A percentile compares a stretch with the other conserved stretches of the same genome.
These are phyloP conservation scores for Ilex asprella DNA, from an alignment of 257 asterid genomes.

Conservation along the genomic window DNA sequence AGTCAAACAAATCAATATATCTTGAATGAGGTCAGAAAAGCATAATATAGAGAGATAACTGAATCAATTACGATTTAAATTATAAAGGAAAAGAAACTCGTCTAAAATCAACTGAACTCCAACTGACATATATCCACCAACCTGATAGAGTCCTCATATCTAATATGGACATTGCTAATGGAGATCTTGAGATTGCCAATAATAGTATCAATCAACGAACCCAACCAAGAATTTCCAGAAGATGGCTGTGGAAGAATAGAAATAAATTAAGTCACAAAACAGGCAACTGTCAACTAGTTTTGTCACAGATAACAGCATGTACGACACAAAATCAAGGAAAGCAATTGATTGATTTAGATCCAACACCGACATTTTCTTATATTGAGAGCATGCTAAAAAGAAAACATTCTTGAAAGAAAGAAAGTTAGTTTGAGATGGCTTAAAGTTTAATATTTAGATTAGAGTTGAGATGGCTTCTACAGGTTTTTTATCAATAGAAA, in stretches of 20 bases:
- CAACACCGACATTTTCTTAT: no score
- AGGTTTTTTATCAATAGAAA: no score
- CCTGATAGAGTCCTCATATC: constrained; percentile 95
- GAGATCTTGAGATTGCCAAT: constrained; percentile 96
- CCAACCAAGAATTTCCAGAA: constrained; percentile 95
- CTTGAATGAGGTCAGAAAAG: constrained; percentile 1
- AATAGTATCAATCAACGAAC: constrained; percentile 82
- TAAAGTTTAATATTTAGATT: no score
- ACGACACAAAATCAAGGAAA: no score
- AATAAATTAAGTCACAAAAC: constrained; percentile 14
- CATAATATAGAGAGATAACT: background rate
- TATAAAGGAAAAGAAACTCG: background rate
- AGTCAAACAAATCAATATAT: background rate
- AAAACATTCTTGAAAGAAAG: no score
- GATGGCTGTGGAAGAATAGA: constrained; percentile 54
- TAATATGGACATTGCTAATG: constrained; percentile 89
- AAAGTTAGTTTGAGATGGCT: no score
- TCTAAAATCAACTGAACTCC: background rate
- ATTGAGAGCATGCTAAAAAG: no score
- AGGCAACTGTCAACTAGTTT: constrained; percentile 9
- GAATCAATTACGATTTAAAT: background rate
- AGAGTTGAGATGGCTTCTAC: no score
- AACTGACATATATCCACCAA: constrained; percentile 24
- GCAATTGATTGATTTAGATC: no score
- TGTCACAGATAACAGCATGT: no score